These are phyloP conservation scores for Psilocybe mexicana DNA, from an alignment of 1,284 basidiomycete genomes.

Conservation along the genomic window DNA sequence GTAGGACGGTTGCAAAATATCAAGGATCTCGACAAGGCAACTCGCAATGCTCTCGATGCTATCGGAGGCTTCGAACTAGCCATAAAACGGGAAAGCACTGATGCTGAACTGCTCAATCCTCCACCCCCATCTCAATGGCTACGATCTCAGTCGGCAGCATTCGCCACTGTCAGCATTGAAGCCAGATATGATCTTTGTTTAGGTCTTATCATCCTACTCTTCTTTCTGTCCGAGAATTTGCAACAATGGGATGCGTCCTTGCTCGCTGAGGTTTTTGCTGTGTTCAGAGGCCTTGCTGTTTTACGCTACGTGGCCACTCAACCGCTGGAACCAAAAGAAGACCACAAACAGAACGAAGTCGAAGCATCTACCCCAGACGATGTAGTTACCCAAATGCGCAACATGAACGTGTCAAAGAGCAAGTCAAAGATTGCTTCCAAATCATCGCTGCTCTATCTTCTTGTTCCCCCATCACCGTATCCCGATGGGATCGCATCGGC, in stretches of 20 bases:
- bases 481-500: slow-evolving; percentile 50
- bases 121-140: slow-evolving; percentile 60
- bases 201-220: slow-evolving; percentile 65
- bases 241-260: slow-evolving; percentile 62
- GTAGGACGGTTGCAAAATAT: slow-evolving; percentile 55
- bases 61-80: slow-evolving; percentile 69
- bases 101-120: slow-evolving; percentile 55
- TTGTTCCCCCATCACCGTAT: slow-evolving; percentile 56
- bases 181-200: slow-evolving; percentile 74
- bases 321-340: slow-evolving; percentile 42
- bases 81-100: slow-evolving; percentile 74
- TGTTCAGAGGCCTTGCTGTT: slow-evolving; percentile 75
- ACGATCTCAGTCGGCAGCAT: slow-evolving; percentile 60
- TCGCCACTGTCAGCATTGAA: slow-evolving; percentile 59
- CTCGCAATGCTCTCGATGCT: slow-evolving; percentile 59
- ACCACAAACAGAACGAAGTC: slow-evolving; percentile 4
- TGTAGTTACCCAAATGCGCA: slow-evolving; percentile 62
- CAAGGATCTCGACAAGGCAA: slow-evolving; percentile 55
- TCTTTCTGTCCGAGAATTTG: slow-evolving; percentile 67
- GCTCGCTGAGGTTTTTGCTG: slow-evolving; percentile 72
- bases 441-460: slow-evolving; percentile 71
- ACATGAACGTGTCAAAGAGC: slow-evolving; percentile 66
- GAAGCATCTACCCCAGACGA: slow-evolving; percentile 51
- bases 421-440: slow-evolving; percentile 49
- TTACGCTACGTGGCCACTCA: slow-evolving; percentile 60